phyloP scores from a whole-genome alignment of 495 filamentous ascomycete genomes.

The Xylaria acuta region DNA sequence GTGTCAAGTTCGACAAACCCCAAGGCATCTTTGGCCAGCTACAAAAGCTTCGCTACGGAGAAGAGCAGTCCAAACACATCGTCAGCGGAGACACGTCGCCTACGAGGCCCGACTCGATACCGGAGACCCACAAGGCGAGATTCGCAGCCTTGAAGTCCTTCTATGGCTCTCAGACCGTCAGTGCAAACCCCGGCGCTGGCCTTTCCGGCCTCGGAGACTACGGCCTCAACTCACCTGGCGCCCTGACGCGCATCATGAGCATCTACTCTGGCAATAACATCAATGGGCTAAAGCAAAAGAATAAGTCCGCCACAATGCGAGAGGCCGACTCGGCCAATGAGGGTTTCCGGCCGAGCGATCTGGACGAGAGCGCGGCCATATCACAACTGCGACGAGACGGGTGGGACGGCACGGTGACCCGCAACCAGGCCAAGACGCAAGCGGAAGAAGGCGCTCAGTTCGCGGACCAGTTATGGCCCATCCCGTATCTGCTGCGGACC shows the following conservation, averaged over 20 bases:
- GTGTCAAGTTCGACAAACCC: conserved; percentile 86
- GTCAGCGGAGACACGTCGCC: conserved; percentile 29
- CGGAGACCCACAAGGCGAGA: conserved; percentile 47
- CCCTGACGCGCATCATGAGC: conserved; percentile 87
- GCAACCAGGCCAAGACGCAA: conserved; percentile 47
- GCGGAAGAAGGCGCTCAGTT: conserved; percentile 60
- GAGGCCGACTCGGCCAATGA: conserved; percentile 74
- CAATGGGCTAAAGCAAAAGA: conserved; percentile 69
- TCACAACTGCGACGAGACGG: conserved; percentile 48
- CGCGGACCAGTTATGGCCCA: conserved; percentile 72
- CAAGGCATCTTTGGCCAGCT: conserved; percentile 86
- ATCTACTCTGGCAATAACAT: conserved; percentile 75
- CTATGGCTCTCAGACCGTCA: conserved; percentile 73
- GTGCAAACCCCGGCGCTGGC: conserved; percentile 57
- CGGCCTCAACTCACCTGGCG: conserved; percentile 77
- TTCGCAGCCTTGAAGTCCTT: conserved; percentile 69
- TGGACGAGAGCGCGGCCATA: conserved; percentile 60
- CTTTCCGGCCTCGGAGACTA: conserved; percentile 62
- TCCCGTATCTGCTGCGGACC: conserved; percentile 80
- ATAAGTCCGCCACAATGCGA: conserved; percentile 73
- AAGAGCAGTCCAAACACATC: conserved; percentile 52
- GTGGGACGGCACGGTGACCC: conserved; percentile 49
- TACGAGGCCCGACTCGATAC: conserved; percentile 27
- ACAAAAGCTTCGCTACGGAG: conserved; percentile 62
- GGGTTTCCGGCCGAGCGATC: conserved; percentile 64